Base-by-base conservation (phyloP, 2,329 filamentous ascomycete genomes). In the Arthroderma sp. region DNA sequence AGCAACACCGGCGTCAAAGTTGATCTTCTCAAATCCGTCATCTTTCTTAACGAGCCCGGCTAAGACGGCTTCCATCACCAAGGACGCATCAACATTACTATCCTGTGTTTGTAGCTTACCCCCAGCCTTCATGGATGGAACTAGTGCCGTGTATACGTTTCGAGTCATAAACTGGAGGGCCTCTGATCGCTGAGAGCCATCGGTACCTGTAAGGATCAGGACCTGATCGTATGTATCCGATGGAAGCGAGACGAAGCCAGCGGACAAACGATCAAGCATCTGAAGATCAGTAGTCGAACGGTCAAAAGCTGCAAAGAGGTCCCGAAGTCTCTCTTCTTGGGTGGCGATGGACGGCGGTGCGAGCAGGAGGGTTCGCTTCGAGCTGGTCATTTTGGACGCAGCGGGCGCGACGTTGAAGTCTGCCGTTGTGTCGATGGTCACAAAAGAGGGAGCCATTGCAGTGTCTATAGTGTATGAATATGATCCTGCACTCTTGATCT, bases 231-330 rank as follows among this genome's bases (percentile, higher is more conserved):
- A 98, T 44, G 84, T 83, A 40, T 77, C 69, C 44, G 75, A 55
- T 1, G 88, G 83, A 0, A 98, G 78, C 5, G 79, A 71, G 46
- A 91, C 85, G 33, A 94, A 72, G 50, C 86, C 86, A 32, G 84
- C 77, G 1, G 84, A 79, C 36, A 98, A 76, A 42, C 91, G 86
- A 68, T 98, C 91, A 50, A 98, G 83, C 91, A 98, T 98, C 65
- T 96, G 91, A 43, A 98, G 73, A 60, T 98, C 91, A 50, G 87
- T 89, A 38, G 75, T 71, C 51, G 74, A 69, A 59, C 86, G 82
- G 63, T 91, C 80, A 68, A 86, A 80, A 46, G 78, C 70, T 48
- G 78, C 72, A 57, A 94, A 77, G 50, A 91, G 72, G 53, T 71
- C 69, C 52, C 78, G 75, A 52, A 96, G 74, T 56, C 79, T 79